A percentile compares a stretch with the other conserved stretches of the same genome.
phyloP scores from a whole-genome alignment of 129 eudicot genomes.

The Centella asiatica region DNA sequence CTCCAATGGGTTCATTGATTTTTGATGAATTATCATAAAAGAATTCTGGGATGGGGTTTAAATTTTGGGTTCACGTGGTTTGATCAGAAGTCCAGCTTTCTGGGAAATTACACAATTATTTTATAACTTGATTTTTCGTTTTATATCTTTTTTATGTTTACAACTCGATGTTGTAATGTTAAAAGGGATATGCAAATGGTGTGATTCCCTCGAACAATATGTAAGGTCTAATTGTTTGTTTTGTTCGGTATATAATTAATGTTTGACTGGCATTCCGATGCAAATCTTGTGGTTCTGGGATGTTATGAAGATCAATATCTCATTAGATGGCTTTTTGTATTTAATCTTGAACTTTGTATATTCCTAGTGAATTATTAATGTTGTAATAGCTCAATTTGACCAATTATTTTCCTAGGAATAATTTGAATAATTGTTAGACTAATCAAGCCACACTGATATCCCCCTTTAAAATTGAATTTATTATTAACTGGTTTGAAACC shows the following conservation, averaged over 20 bases:
- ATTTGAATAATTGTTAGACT: neutral
- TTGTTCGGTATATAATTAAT: neutral
- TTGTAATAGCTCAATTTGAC: neutral
- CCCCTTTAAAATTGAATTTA: neutral
- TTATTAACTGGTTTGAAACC: neutral
- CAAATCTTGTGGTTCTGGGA: neutral
- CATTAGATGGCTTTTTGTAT: neutral
- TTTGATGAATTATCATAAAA: neutral
- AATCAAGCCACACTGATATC: neutral
- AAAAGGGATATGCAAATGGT: too few species aligned
- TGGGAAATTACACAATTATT: neutral
- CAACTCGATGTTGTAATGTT: too few species aligned
- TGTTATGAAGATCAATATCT: neutral
- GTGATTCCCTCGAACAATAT: too few species aligned
- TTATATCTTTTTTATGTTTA: too few species aligned
- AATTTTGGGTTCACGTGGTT: too few species aligned
- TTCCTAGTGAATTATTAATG: neutral
- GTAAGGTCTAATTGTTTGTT: too few species aligned
- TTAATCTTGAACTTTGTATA: neutral
- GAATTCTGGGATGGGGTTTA: neutral
- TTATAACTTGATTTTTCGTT: neutral
- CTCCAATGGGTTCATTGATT: neutral
- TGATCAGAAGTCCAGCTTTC: neutral
- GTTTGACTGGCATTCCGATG: neutral
- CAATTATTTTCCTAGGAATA: neutral